These are phyloP conservation scores for Ceratocystis cacaofunesta DNA, from an alignment of 2,329 filamentous ascomycete species.

Conservation along the genomic window DNA sequence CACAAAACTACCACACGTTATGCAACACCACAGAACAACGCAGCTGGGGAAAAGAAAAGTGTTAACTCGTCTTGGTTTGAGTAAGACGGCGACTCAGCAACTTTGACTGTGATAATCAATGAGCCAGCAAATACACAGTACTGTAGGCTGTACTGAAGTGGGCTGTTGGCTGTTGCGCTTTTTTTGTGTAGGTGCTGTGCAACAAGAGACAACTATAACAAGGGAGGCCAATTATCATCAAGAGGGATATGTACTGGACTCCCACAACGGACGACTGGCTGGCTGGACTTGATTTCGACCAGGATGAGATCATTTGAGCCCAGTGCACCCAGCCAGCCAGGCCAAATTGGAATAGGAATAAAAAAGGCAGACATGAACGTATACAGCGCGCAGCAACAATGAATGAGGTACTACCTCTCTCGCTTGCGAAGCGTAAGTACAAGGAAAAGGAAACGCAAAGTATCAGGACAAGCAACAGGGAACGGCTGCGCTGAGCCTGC, in stretches of 20 bases:
- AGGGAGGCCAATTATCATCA: background rate
- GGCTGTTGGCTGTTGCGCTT: background rate
- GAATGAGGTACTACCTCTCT: background rate
- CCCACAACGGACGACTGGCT: background rate
- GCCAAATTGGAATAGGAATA: background rate
- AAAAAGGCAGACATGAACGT: background rate
- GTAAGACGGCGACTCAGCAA: background rate
- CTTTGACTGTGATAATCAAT: background rate
- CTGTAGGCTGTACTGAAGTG: background rate
- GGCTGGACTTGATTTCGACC: background rate
- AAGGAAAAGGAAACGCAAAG: background rate
- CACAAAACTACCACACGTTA: background rate
- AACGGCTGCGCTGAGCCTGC: background rate
- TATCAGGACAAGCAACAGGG: background rate
- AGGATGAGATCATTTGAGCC: background rate
- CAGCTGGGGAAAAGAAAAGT: background rate
- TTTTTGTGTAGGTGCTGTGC: background rate
- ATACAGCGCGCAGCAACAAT: background rate
- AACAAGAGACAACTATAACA: background rate
- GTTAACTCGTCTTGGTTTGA: background rate
- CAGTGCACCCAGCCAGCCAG: background rate
- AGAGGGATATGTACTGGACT: background rate
- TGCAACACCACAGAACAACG: background rate
- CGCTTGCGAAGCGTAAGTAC: background rate
- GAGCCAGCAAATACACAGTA: background rate